These are phyloP conservation scores for Fusarium devonianum DNA, from an alignment of 2,329 filamentous ascomycete genomes.

Conservation along the genomic window DNA sequence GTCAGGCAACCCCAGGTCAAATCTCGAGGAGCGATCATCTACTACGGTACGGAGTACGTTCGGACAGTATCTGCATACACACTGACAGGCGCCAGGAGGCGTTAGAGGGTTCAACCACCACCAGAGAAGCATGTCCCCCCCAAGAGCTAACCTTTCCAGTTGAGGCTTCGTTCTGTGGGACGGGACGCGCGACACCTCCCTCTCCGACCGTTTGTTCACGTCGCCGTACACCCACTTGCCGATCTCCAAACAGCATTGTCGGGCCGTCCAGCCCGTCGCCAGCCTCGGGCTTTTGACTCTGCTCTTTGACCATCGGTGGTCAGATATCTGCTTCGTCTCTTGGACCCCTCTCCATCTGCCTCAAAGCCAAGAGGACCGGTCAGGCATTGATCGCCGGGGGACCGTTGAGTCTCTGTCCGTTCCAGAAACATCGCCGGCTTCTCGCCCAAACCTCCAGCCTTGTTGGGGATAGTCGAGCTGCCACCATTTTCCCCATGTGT, in stretches of 20 bases:
- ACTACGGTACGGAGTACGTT: no score
- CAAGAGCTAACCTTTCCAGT: constrained; percentile 30
- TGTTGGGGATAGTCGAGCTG: constrained; percentile 28
- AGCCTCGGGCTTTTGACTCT: constrained; percentile 13
- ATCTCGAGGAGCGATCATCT: no score
- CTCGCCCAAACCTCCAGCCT: constrained; percentile 29
- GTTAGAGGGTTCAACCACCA: constrained; percentile 2
- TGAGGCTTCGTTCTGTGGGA: constrained; percentile 18
- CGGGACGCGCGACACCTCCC: constrained; percentile 21
- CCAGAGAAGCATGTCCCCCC: constrained; percentile 23
- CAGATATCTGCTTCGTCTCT: constrained; percentile 1
- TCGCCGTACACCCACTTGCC: constrained; percentile 11
- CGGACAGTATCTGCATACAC: no score
- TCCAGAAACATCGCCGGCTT: constrained; percentile 25
- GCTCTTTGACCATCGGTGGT: not conserved
- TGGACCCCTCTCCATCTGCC: constrained; percentile 11
- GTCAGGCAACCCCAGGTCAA: constrained; percentile 7
- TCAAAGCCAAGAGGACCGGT: constrained; percentile 26
- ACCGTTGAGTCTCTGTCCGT: constrained; percentile 1
- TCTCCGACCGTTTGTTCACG: not conserved
- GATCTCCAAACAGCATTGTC: constrained; percentile 17
- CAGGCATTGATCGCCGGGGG: constrained; percentile 22
- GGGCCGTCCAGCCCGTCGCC: constrained; percentile 29
- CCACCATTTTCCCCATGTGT: constrained; percentile 2
- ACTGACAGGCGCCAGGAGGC: no score